Base-by-base conservation (phyloP, 305 asterid species). In the Rubia tinctorum region DNA sequence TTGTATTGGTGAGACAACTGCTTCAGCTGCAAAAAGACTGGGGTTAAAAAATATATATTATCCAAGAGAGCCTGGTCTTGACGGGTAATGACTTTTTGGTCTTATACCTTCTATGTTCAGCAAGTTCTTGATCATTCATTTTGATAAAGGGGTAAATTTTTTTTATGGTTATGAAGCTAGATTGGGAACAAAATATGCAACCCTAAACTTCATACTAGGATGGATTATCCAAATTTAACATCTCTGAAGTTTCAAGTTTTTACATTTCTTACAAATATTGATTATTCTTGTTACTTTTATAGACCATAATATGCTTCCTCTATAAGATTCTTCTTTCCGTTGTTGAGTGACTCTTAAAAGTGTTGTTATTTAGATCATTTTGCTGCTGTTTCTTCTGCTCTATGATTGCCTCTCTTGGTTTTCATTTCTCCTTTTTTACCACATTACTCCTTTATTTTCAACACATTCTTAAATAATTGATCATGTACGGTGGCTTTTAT, bases 1-100 rank as follows among this genome's bases (percentile, higher is more conserved):
- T 71, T 95, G 99, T 76, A 92, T 95, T 45, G 99, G 99, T 44
- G 99, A 90, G 85, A 95, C 99, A 76, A 92, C 97, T 81, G 98
- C 98, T 70, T 71, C 68, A 23, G 95, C 89, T 74, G 99, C 99
- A 55, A 91, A 82, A 79, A 87, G 83, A 69, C 69, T 85, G 67
- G 99, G 98, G 23, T 70, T 95, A 56, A 82, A 76, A 80, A 88
- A 87, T 76, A 89, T 92, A 15, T 92, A 88, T 83, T 83, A 84
- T 78, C 99, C 99, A 23, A 80, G 79, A 75, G 85, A 87, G 77
- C 98, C 98, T 30, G 93, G 99, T 75, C 85, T 92, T 74, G 96
- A 92, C 69, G 99, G 97, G 97, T 89, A 91, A 81, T 67, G 40
- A 49, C 69, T 43, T 17, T n/a, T 47, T 75, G 61, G 5, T 45